Base-by-base conservation (phyloP, 2,329 filamentous ascomycete genomes). In the Penicillium brasilianum region DNA sequence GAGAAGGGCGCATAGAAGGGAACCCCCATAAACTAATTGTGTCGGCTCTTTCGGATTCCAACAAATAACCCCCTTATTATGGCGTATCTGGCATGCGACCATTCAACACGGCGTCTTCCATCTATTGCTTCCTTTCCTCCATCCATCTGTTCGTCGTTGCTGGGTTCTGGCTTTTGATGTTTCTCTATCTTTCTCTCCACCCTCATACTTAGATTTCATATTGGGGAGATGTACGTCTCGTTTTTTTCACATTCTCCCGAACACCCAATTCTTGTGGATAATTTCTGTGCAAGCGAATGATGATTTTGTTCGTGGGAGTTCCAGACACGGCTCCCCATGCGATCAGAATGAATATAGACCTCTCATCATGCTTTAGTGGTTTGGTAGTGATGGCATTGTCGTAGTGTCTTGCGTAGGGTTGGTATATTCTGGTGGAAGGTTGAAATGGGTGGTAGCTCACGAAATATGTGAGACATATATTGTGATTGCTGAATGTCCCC, bases 1-100 rank as follows among this genome's bases (percentile, higher is more conserved):
- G 69, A 66, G 20, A 66, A 72, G 55, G 76, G 76, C 32, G 74
- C 75, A 66, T 77, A 76, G 67, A 63, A 57, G 16, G 14, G 8
- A 30, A 22, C 22, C 18, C 44, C 25, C 25, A 30, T 28, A 28
- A n/a, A n/a, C 16, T 46, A 48, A 48, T 48, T 50, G 36, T 63
- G 7, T 57, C 46, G 16, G 22, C 52, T 60, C 36, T 22, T 51
- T 18, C 52, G 57, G 55, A 37, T 54, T 54, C 39, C 39, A 41
- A 11, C 39, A 43, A n/a, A 16, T 61, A 51, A 55, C 62, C 14
- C 8, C 22, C 43, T 7, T 13, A 13, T 55, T 28, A 60, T 66
- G 66, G 69, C 69, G 69, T 70, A 71, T 70, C 66, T 69, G 64
- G 68, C 52, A 68, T 64, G 58, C 69, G 66, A 66, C 57, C 65